These are phyloP conservation scores for Oryza officinalis DNA, from an alignment of 176 grass and related monocot species.

Conservation along the genomic window DNA sequence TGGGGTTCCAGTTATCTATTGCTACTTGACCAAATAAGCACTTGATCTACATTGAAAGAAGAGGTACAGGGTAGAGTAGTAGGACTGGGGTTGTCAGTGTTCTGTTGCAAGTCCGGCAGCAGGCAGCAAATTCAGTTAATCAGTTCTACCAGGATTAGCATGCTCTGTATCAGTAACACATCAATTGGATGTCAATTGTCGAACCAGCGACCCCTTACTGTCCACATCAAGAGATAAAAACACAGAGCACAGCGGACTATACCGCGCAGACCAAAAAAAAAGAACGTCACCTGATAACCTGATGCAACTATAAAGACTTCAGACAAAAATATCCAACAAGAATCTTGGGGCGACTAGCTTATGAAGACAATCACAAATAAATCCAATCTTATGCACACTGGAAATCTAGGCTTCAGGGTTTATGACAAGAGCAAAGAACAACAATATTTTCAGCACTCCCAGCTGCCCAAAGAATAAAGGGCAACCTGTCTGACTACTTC, in stretches of 20 bases:
- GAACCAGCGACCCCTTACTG: background rate
- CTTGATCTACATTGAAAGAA: background rate
- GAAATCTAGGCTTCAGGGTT: background rate
- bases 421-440: background rate
- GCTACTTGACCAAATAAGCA: too few relatives aligned
- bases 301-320: background rate
- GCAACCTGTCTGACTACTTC: slow-evolving; percentile 7
- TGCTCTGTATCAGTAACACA: background rate
- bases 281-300: background rate
- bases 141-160: background rate
- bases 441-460: background rate
- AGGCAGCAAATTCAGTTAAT: background rate
- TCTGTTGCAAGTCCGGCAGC: background rate
- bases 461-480: slow-evolving; percentile 22
- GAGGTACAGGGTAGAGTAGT: background rate
- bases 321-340: too few relatives aligned
- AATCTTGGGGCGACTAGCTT: background rate
- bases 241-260: background rate
- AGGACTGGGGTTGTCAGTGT: background rate
- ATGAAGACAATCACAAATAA: background rate
- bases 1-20: too few relatives aligned
- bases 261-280: background rate
- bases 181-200: too few relatives aligned
- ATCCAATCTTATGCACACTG: background rate
- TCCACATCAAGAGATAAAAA: background rate